Evolutionary conservation across 2,329 filamentous ascomycete species (phyloP).

Genomic region (Cladosporium sphaerospermum): DNA sequence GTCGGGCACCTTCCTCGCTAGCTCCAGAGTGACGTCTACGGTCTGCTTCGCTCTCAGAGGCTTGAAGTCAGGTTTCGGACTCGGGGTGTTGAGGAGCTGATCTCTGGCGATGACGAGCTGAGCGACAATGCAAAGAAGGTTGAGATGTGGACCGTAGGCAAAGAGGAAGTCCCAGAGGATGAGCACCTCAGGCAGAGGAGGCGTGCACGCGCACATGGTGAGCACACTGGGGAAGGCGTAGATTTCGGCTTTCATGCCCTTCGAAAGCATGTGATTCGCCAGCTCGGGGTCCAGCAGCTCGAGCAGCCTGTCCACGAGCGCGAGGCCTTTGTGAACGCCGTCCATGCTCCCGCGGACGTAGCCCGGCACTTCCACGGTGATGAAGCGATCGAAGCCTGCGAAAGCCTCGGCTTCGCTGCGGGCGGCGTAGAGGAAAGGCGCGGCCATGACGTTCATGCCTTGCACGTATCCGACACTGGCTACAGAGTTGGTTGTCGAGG

Average conservation of each 20-base stretch:
- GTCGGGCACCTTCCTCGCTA: conserved; percentile 84
- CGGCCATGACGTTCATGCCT: conserved; percentile 96
- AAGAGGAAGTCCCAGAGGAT: conserved; percentile 96
- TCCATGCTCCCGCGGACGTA: conserved; percentile 97
- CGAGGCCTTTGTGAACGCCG: conserved; percentile 86
- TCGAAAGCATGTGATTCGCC: conserved; percentile 73
- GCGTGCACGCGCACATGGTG: conserved; percentile 92
- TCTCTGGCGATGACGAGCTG: conserved; percentile 85
- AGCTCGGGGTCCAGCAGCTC: conserved; percentile 87
- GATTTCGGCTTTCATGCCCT: conserved; percentile 85
- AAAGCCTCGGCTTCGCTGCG: conserved; percentile 94
- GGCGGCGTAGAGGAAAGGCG: conserved; percentile 90
- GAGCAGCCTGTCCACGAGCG: conserved; percentile 84
- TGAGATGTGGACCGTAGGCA: conserved; percentile 89
- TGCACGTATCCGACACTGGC: conserved; percentile 89
- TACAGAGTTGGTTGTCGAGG: conserved; percentile 17
- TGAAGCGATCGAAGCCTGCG: conserved; percentile 77
- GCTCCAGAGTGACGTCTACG: conserved; percentile 64
- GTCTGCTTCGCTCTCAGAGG: conserved; percentile 27
- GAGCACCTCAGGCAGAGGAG: conserved; percentile 86
- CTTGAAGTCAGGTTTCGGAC: conserved; percentile 62
- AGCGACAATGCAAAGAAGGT: conserved; percentile 92
- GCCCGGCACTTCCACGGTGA: conserved; percentile 81
- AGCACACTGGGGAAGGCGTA: conserved; percentile 95
- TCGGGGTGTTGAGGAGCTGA: conserved; percentile 74